Evolutionary conservation across 176 grass and related monocot species (phyloP).

Genomic region (Ensete glaucum): DNA sequence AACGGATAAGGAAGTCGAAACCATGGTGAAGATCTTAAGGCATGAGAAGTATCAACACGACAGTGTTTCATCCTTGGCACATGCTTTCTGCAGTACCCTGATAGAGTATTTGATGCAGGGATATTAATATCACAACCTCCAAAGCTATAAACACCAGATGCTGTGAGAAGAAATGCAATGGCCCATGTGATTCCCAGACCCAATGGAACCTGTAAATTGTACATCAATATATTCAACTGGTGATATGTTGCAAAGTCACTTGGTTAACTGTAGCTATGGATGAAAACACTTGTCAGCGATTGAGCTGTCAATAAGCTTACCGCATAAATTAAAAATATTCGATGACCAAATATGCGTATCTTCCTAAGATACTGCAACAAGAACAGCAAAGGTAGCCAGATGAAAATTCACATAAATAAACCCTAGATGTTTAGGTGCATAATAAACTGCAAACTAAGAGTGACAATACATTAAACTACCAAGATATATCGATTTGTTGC

Average conservation of each 20-base stretch:
- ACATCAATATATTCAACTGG: too few relatives aligned
- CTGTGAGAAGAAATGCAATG: constrained; percentile 78
- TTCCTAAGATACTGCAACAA: constrained; percentile 82
- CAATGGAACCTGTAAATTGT: constrained; percentile 60
- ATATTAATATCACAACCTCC: constrained; percentile 73
- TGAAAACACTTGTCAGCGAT: background rate
- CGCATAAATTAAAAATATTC: constrained; percentile 85
- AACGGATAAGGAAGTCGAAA: constrained; percentile 89
- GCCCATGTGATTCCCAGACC: constrained; percentile 90
- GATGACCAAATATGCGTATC: constrained; percentile 88
- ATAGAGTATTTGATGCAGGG: constrained; percentile 75
- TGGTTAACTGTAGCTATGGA: background rate
- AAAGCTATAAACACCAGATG: constrained; percentile 72
- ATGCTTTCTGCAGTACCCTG: constrained; percentile 81
- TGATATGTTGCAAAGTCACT: too few relatives aligned
- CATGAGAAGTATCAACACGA: constrained; percentile 73
- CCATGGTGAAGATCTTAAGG: constrained; percentile 85
- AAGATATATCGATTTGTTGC: background rate
- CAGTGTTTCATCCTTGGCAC: constrained; percentile 77
- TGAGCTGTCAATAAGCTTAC: constrained; percentile 24
- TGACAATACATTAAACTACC: background rate
- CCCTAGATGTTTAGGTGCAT: background rate
- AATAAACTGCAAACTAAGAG: background rate
- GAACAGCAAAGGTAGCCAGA: constrained; percentile 12
- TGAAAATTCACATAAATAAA: background rate